Evolutionary conservation across 805 yeast species (phyloP).

Genomic region (Metschnikowia borealis): DNA sequence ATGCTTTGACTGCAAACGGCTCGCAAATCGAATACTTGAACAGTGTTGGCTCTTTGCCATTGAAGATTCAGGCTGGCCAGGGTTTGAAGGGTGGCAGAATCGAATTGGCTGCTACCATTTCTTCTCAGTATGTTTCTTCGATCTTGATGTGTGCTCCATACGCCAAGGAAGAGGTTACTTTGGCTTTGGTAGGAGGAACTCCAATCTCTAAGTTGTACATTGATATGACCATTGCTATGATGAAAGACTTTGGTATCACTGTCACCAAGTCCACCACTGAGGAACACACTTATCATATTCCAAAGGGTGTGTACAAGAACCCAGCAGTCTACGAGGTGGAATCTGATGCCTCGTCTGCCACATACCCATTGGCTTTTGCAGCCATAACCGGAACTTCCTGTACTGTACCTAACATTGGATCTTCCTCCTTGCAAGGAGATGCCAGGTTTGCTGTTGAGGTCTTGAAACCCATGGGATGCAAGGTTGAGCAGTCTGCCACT

Average conservation of each 20-base stretch:
- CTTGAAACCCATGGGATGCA: constrained; percentile 91
- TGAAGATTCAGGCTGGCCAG: constrained; percentile 62
- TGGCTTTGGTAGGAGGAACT: constrained; percentile 89
- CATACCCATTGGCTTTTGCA: constrained; percentile 96
- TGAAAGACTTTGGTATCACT: constrained; percentile 80
- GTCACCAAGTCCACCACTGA: constrained; percentile 70
- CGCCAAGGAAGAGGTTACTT: constrained; percentile 81
- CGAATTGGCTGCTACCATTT: constrained; percentile 91
- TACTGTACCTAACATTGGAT: constrained; percentile 92
- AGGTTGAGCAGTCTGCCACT: constrained; percentile 73
- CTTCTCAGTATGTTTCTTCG: constrained; percentile 96
- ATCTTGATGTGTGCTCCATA: constrained; percentile 97
- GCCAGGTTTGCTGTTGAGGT: constrained; percentile 95
- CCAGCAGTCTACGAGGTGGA: constrained; percentile 87
- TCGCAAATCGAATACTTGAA: constrained; percentile 68
- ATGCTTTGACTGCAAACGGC: constrained; percentile 81
- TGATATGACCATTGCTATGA: constrained; percentile 96
- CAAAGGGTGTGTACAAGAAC: constrained; percentile 72
- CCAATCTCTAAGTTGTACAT: constrained; percentile 95
- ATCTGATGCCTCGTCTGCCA: constrained; percentile 96
- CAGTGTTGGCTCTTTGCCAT: constrained; percentile 78
- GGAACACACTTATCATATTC: constrained; percentile 84
- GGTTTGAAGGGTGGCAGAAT: constrained; percentile 87
- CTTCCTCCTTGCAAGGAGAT: constrained; percentile 90
- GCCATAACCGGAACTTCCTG: constrained; percentile 93